phyloP scores from a whole-genome alignment of 2,329 filamentous ascomycete genomes.

The Pseudopyrenochaeta lycopersici region DNA sequence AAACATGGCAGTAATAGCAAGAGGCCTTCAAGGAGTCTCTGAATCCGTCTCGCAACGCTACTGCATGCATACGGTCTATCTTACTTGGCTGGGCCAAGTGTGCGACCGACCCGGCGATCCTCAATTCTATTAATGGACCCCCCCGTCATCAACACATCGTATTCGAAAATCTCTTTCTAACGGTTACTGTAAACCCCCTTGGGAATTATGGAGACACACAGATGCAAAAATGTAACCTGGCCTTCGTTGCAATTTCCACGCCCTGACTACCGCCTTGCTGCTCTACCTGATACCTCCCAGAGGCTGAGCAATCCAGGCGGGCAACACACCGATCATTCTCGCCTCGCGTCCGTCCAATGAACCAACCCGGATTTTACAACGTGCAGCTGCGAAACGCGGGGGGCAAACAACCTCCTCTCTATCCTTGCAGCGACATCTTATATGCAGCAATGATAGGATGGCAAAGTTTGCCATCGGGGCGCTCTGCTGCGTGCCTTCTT shows the following conservation, averaged over 20 bases:
- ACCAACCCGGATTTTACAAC: neutral
- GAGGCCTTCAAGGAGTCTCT: neutral
- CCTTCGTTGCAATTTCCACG: conserved; percentile 1
- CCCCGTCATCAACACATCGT: neutral
- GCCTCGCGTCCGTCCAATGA: neutral
- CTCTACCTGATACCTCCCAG: conserved; percentile 2
- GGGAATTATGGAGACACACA: neutral
- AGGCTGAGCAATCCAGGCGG: conserved; percentile 10
- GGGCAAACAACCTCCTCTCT: neutral
- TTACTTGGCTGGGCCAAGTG: neutral
- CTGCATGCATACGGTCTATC: neutral
- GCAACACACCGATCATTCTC: neutral
- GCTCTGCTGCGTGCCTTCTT: neutral
- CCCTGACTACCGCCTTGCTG: conserved; percentile 4
- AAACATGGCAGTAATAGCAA: conserved; percentile 2
- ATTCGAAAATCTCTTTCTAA: neutral
- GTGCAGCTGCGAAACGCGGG: conserved; percentile 2
- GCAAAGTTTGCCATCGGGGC: neutral
- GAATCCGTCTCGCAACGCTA: neutral
- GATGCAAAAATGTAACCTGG: neutral
- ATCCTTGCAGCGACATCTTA: neutral
- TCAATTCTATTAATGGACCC: neutral
- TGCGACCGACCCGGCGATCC: neutral
- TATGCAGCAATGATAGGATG: neutral
- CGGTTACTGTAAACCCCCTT: neutral